Evolutionary conservation across 2,329 filamentous ascomycete genomes (phyloP).

Genomic region (Neonectria sp.): DNA sequence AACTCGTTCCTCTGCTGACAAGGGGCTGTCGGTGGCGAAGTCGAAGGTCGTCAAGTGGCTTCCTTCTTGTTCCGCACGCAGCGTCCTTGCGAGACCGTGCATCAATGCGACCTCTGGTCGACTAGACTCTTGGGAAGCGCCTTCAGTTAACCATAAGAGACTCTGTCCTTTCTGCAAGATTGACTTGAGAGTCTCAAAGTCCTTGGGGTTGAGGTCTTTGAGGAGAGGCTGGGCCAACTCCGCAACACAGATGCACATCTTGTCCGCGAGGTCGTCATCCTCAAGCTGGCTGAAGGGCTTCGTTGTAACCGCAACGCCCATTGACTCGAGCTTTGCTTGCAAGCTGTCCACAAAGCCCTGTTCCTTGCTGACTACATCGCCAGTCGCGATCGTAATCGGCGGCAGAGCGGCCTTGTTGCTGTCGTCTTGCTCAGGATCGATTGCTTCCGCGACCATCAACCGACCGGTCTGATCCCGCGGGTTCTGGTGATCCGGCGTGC

Average conservation of each 20-base stretch:
- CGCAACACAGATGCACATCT: not conserved
- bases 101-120: conserved; percentile 12
- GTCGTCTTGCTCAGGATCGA: not conserved
- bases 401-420: not conserved
- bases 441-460: not conserved
- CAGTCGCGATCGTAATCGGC: not conserved
- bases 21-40: conserved; percentile 3
- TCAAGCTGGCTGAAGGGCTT: conserved; percentile 1
- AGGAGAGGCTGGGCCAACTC: conserved; percentile 7
- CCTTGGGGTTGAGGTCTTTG: conserved; percentile 7
- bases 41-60: conserved; percentile 16
- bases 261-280: not conserved
- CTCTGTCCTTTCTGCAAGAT: not conserved
- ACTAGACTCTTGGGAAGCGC: not conserved
- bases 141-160: conserved; percentile 14
- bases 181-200: conserved; percentile 22
- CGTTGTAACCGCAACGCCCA: not conserved
- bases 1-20: not conserved
- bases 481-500: not conserved
- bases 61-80: conserved; percentile 14
- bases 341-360: not conserved
- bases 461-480: conserved; percentile 10
- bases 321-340: not conserved
- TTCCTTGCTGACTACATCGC: not conserved
- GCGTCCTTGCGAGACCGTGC: conserved; percentile 17